Base-by-base conservation (phyloP, 2,329 filamentous ascomycete species). In the Seiridium unicorne region DNA sequence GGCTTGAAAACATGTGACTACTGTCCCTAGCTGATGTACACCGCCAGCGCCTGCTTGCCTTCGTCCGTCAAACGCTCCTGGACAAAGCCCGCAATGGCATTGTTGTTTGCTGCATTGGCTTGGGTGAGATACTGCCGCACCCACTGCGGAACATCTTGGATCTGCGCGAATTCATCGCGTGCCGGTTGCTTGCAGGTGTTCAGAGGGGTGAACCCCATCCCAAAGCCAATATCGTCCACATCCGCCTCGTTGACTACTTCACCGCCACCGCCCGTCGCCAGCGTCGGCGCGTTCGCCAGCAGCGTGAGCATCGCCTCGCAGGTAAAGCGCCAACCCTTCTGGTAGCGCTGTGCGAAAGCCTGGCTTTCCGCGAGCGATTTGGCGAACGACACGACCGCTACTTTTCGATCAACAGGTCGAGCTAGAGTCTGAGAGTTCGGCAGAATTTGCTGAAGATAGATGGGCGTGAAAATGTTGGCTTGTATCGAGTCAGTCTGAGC, bases 151-250 rank as follows among this genome's bases (percentile, higher is more conserved):
- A 93, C 90, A 58, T 93, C 89, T 4, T 86, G 84, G 11, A 97
- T 87, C 62, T 97, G 90, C 0, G 93, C 90, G 80, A 93, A 98
- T 26, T 93, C 90, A 72, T 98, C 95, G 56, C 82, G 83, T 1
- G 85, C 78, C 3, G 86, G 80, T 61, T 88, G 88, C 73, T 89
- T 92, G 79, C 94, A 95, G 0, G 94, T 97, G 78, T 94, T 96
- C 63, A 99, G 84, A 38, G 91, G 89, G 0, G 95, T 98, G 77
- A 96, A 99, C 7, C 93, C 94, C 65, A 97, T 88, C 34, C 95
- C 95, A 70, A 99, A 99, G 35, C 92, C 89, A 66, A 97, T 88
- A 73, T 99, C 95, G 69, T 99, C 95, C 34, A 97, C 91, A 69
- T 98, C 94, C 3, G 92, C 89, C 72, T 98, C 95, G 9, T 87